These are phyloP conservation scores for Coniophora puteana DNA, from an alignment of 1,284 basidiomycete genomes.

Conservation along the genomic window DNA sequence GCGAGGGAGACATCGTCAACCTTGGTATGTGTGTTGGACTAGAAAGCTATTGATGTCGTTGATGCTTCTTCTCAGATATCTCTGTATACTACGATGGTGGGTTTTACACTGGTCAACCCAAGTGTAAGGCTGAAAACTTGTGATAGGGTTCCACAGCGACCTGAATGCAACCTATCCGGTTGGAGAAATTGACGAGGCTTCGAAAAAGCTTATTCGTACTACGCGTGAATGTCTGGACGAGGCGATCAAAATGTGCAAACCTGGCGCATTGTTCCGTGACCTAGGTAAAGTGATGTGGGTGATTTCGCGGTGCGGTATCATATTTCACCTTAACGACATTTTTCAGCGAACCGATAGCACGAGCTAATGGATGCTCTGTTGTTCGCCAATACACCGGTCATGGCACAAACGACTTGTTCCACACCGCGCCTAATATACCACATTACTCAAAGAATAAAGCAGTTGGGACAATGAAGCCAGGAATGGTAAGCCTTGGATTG, in stretches of 20 bases:
- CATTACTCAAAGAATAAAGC: constrained; percentile 88
- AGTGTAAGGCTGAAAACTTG: not conserved
- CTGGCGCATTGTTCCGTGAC: constrained; percentile 83
- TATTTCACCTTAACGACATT: constrained; percentile 11
- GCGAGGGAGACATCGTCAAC: constrained; percentile 93
- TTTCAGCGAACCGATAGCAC: constrained; percentile 76
- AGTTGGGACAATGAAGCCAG: constrained; percentile 78
- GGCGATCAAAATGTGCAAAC: constrained; percentile 88
- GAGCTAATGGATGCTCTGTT: constrained; percentile 76
- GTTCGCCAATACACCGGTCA: constrained; percentile 91
- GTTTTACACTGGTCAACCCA: constrained; percentile 1
- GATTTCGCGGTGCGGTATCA: constrained; percentile 1
- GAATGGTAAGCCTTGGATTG: constrained; percentile 55
- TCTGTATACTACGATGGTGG: constrained; percentile 67
- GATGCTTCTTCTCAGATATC: constrained; percentile 42
- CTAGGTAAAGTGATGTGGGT: constrained; percentile 78
- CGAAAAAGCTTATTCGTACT: constrained; percentile 76
- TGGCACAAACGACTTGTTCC: constrained; percentile 85
- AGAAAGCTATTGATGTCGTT: constrained; percentile 6
- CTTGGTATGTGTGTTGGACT: constrained; percentile 50
- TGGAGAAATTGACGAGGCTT: constrained; percentile 81
- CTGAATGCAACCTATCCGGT: constrained; percentile 91
- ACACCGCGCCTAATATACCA: constrained; percentile 71
- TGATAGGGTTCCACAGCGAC: constrained; percentile 82
- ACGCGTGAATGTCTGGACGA: constrained; percentile 82